Base-by-base conservation (phyloP, 352 stramenopile species). In the Pythium diclinum region DNA sequence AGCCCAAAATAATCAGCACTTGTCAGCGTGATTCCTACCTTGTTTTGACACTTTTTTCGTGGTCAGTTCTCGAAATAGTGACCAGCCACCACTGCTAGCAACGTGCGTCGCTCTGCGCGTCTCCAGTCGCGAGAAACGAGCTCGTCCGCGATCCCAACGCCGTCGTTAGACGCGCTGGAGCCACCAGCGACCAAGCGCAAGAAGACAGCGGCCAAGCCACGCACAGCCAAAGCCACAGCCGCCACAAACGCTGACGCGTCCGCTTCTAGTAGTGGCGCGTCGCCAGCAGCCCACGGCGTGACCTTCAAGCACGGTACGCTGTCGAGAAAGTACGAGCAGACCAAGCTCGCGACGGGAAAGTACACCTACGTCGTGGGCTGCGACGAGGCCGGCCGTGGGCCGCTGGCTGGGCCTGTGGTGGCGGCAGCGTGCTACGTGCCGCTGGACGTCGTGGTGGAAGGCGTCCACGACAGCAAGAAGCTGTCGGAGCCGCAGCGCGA, bases 341-440 rank as follows among this genome's bases (percentile, higher is more conserved):
- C 67, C 32, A 88, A 84, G 61, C 36, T 80, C 44, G 66, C 75
- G 23, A 74, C 78, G 48, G 85, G 82, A 33, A 64, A 65, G 56
- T 91, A 85, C 68, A 69, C 72, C 55, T 79, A 63, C 54, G 85
- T 98, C 9, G 91, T 98, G 21, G 96, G 96, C 59, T 94, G 98
- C 38, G 97, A 99, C 76, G 97, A 99, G 74, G 97, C 96, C 7
- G 97, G 97, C 4, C 79, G 97, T 48, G 97, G 97, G 13, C 96
- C 96, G 16, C 73, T 99, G 19, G 96, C 95, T 10, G 97, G 96
- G 30, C 96, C 87, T 9, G 87, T 96, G 6, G 88, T 95, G 14
- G 88, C 83, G 1, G 87, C 80, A 0, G 86, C 83, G 28, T 94
- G 84, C 53, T 79, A 84, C 47, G 74, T 94, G 19, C 84, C 87